Evolutionary conservation across 441 rosid genomes (phyloP).

Genomic region (Macaranga tanarius): DNA sequence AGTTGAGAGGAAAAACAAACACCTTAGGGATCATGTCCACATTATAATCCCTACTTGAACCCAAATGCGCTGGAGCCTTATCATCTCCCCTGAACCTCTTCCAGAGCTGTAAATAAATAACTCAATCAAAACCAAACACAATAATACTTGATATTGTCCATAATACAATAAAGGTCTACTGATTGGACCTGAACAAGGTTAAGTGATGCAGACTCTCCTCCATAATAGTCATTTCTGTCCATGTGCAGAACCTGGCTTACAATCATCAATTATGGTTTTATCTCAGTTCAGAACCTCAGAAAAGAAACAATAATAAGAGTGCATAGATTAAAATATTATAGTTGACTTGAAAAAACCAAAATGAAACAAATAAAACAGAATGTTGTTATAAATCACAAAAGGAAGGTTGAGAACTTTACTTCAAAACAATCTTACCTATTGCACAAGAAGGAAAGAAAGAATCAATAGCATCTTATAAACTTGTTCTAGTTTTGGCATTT

Average conservation of each 20-base stretch:
- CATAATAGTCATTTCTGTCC: slow-evolving; percentile 94
- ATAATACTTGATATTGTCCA: neutral
- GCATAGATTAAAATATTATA: too few species aligned
- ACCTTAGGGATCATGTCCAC: slow-evolving; percentile 97
- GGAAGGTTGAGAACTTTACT: neutral
- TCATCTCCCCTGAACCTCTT: slow-evolving; percentile 79
- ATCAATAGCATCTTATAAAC: neutral
- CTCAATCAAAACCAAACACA: slow-evolving; percentile 14
- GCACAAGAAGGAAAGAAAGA: neutral
- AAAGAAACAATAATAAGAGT: neutral
- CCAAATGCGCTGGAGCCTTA: slow-evolving; percentile 78
- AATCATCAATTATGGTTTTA: neutral
- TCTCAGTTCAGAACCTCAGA: neutral
- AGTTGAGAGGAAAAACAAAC: slow-evolving; percentile 5
- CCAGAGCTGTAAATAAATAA: slow-evolving; percentile 64
- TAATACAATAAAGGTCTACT: neutral
- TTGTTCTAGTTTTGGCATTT: neutral
- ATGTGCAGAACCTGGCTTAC: slow-evolving; percentile 76
- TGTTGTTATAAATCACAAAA: neutral
- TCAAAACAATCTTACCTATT: neutral
- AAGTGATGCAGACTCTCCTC: slow-evolving; percentile 86
- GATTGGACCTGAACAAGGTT: slow-evolving; percentile 71
- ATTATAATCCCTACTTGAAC: slow-evolving; percentile 85
- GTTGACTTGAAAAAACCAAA: neutral
- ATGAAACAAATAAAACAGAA: neutral